phyloP scores from a whole-genome alignment of 208 protist genomes.

The Acanthamoeba culbertsoni region DNA sequence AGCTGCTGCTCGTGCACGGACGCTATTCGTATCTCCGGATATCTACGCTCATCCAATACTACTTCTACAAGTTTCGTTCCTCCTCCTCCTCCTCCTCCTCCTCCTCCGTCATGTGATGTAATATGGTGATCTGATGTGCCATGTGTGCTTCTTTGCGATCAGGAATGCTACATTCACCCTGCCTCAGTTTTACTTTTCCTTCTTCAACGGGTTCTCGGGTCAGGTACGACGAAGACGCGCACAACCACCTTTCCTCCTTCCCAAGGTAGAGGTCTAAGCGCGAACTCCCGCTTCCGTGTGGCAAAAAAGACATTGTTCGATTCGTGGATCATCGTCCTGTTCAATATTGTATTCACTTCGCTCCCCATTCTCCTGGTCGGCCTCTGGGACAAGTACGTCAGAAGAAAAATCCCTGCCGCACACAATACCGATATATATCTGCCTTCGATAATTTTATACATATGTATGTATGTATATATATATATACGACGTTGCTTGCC shows the following conservation, averaged over 20 bases:
- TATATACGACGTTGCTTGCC: conserved; percentile 2
- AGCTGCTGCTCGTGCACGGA: not conserved
- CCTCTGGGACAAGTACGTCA: conserved; percentile 49
- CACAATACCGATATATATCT: too few species aligned
- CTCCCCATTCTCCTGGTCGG: conserved; percentile 62
- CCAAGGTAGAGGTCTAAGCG: not conserved
- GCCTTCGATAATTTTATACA: too few species aligned
- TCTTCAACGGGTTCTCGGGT: conserved; percentile 90
- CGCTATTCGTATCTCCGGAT: conserved; percentile 88
- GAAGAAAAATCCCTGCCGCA: too few species aligned
- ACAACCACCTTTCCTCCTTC: not conserved
- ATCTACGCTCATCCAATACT: conserved; percentile 89
- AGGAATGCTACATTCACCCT: conserved; percentile 89
- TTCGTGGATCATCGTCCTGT: conserved; percentile 47
- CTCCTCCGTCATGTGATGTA: conserved; percentile 86
- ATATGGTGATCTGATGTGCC: conserved; percentile 90
- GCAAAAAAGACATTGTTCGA: conserved; percentile 65
- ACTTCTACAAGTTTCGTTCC: conserved; percentile 98
- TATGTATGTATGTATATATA: not conserved
- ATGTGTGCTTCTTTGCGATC: conserved; percentile 86
- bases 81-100: conserved; percentile 84
- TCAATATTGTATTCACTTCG: conserved; percentile 69
- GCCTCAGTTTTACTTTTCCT: conserved; percentile 88
- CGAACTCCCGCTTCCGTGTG: not conserved
- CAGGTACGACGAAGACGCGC: conserved; percentile 21